Evolutionary conservation across 805 yeast species (phyloP), one percentile per base, ranked within the genome.

Genomic region (Starmera quercuum): DNA sequence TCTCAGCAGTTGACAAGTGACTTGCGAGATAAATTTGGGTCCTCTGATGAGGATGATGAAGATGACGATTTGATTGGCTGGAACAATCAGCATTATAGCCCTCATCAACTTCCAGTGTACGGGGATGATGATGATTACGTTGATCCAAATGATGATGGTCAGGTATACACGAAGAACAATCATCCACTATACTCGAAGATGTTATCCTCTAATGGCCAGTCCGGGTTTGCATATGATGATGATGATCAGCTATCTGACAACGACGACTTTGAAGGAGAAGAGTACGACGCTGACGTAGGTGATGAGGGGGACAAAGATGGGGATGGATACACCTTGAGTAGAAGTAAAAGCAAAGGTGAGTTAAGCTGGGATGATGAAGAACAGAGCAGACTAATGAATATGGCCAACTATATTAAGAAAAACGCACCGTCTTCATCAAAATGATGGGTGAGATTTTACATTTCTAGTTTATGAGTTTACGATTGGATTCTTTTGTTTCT

Each of bases 91-190:
- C 26, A 15, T 17, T 26, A 28, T 17, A 31, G 31, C 20, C 39
- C 32, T 20, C 35, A 31, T 20, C 29, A 23, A 38, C 21, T 37
- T 35, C 29, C 44, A 38, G 31, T 30, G 17, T 26, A 36, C 15
- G 42, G 37, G 7, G 45, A 40, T 20, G 83, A 72, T 11, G 86
- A 81, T 39, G 87, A 78, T 39, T 80, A 82, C 47, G 75, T 73
- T 45, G 88, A 82, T 50, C 88, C 90, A 1, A 80, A 82, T 48
- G 90, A 83, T 53, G 90, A 82, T 48, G 90, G 90, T 0, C 75
- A 73, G 49, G 77, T 84, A 2, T 82, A 82, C 54, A 74, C 75
- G 34, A 78, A 74, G 51, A 64, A 68, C 17, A 60, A 67, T 26
- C 74, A 78, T 46, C 80, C 84, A 6, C 54, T 80, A 35, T 80